Evolutionary conservation across 176 grass and related monocot species (phyloP).

Genomic region (Aechmea fasciata): DNA sequence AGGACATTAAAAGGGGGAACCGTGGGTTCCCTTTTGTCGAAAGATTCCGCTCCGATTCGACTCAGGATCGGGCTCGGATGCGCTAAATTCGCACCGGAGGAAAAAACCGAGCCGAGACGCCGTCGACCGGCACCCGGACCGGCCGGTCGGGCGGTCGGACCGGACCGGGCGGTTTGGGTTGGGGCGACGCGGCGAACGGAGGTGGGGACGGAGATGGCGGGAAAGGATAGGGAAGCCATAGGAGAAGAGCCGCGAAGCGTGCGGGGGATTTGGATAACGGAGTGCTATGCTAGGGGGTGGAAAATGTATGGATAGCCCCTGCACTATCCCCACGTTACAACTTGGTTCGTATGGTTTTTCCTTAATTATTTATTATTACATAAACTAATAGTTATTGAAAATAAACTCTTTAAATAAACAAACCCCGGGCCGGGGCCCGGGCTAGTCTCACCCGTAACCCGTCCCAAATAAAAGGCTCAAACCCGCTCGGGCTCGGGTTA

Average conservation of each 20-base stretch:
- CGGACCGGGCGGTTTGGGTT: not conserved
- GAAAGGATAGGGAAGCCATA: constrained; percentile 18
- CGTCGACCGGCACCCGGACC: not conserved
- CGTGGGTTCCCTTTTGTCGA: constrained; percentile 40
- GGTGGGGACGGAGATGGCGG: not conserved
- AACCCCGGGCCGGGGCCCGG: too few relatives aligned
- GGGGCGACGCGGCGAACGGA: not conserved
- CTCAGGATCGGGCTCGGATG: constrained; percentile 3
- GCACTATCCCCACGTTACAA: too few relatives aligned
- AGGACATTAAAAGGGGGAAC: constrained; percentile 74
- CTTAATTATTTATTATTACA: too few relatives aligned
- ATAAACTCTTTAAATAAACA: too few relatives aligned
- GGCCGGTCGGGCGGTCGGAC: not conserved
- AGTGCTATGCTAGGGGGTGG: too few relatives aligned
- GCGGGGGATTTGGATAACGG: not conserved
- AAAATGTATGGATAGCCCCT: too few relatives aligned
- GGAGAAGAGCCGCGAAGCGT: not conserved
- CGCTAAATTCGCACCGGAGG: constrained; percentile 22
- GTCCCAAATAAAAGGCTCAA: too few relatives aligned
- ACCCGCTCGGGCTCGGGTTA: too few relatives aligned
- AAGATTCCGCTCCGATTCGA: constrained; percentile 19
- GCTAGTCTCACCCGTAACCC: too few relatives aligned
- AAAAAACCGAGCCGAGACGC: not conserved
- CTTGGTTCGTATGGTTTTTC: too few relatives aligned
- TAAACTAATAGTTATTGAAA: too few relatives aligned